Evolutionary conservation across 805 yeast genomes (phyloP).

Genomic region (Candida easanensis): DNA sequence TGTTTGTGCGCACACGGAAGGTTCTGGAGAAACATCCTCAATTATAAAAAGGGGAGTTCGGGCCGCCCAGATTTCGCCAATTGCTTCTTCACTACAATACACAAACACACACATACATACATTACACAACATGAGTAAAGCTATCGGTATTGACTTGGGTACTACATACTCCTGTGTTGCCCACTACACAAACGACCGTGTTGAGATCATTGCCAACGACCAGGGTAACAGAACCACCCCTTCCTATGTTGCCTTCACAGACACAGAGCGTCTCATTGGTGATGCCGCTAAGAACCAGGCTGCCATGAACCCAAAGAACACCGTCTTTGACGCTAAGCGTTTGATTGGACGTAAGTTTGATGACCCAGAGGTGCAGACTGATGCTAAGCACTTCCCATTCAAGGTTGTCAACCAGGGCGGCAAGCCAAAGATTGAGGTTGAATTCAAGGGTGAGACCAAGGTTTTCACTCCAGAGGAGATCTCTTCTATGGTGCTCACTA

Average conservation of each 20-base stretch:
- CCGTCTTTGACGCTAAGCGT: not conserved
- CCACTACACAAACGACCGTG: conserved; percentile 1
- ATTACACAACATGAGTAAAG: not conserved
- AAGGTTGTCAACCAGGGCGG: not conserved
- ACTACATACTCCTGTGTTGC: not conserved
- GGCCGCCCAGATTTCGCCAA: not conserved
- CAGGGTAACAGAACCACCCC: conserved; percentile 2
- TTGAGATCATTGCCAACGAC: conserved; percentile 1
- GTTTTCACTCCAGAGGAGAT: conserved; percentile 1
- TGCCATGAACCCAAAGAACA: conserved; percentile 69
- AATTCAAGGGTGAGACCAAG: conserved; percentile 1
- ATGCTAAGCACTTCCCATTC: conserved; percentile 1
- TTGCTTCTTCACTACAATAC: not conserved
- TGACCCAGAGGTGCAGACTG: not conserved
- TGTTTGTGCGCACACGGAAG: not conserved
- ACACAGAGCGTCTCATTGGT: conserved; percentile 61
- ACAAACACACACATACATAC: not conserved
- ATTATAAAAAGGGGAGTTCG: not conserved
- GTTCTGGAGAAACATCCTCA: not conserved
- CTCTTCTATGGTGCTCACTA: not conserved
- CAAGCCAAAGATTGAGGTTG: conserved; percentile 1
- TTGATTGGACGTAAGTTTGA: conserved; percentile 1
- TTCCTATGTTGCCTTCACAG: conserved; percentile 51
- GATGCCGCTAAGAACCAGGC: conserved; percentile 54
- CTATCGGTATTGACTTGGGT: conserved; percentile 1